Evolutionary conservation across 805 yeast species (phyloP), one percentile per base, ranked within the genome.

Genomic region (Nakazawaea peltata): DNA sequence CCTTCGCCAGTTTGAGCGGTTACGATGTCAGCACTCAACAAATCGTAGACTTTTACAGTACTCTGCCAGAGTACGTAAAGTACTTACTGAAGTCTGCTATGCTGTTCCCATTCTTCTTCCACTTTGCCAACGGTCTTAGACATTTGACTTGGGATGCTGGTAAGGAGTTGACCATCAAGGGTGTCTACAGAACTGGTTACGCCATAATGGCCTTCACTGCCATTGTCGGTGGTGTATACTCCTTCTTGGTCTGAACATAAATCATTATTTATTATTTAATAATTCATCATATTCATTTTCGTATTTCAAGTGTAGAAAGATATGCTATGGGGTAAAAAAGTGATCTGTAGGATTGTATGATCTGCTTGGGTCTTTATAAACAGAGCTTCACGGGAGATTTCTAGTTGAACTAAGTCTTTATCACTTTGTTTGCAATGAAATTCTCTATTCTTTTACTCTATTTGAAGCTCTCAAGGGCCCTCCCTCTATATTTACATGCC

Each of bases 111-210:
- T 86, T 92, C 60, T 81, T 82, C 21, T 87, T 74, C 81, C 98
- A 92, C 62, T 51, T 72, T 31, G 74, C 69, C 56, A 86, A 88
- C 57, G 97, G 97, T 50, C 41, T 90, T 44, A 85, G 98, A 73
- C 98, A 92, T 59, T 65, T 90, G 60, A 54, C 84, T 37, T 92
- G 98, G 98, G 98, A 92, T 59, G 57, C 77, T 36, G 95, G 95
- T 57, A 68, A 65, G 47, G 83, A 81, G 59, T 71, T 90, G 55
- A 72, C 87, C 42, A 53, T 84, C 48, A 75, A 81, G 54, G 97
- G 95, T 47, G 96, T 92, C 39, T 82, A 83, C 76, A 76, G 81
- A 63, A 87, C 97, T 25, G 97, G 96, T 44, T 84, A 85, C 62
- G 65, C 74, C 32, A 95, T 86, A 14, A 57, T 87, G 39, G 97